Evolutionary conservation across 2,329 filamentous ascomycete genomes (phyloP), one percentile per base, ranked within the genome.

Genomic region (Dactylellina drechsleri): DNA sequence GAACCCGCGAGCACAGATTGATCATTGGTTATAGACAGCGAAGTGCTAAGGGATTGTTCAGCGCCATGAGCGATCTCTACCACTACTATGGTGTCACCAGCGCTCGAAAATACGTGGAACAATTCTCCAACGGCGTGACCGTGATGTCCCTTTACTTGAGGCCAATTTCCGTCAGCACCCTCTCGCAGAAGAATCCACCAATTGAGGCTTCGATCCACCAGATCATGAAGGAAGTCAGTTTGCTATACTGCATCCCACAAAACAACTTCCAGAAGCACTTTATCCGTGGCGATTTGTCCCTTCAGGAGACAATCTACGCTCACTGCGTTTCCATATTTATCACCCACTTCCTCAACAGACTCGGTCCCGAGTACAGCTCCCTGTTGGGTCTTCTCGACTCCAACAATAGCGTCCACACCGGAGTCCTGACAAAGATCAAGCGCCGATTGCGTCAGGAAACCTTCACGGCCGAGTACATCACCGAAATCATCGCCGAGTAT

Each of bases 21-120:
- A 93, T 99, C 66, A 87, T 99, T 79, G 95, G 93, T 53, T 98
- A 97, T 86, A 93, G 94, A 79, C 92, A 94, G 79, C 90, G 93
- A 77, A 96, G 94, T 16, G 95, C 95, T 31, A 87, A 92, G 79
- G 95, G 95, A 77, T 85, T 99, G 80, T 99, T 99, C 87, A 97
- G 93, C 79, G 93, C 95, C 28, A 84, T 99, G 79, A 96, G 92
- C 77, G 93, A 98, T 82, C 86, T 99, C 43, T 99, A 99, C 85
- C 95, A 99, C 84, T 98, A 97, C 87, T 99, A 99, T 81, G 94
- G 95, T 50, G 87, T 98, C 76, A 99, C 95, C 1, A 96, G 92
- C 80, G 95, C 95, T 28, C 88, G 95, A 79, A 99, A 99, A 85
- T 99, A 99, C 81, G 91, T 99, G 72, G 92, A 99, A 84, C 95